phyloP scores from a whole-genome alignment of 2,329 filamentous ascomycete species.

The Talaromyces sp. region DNA sequence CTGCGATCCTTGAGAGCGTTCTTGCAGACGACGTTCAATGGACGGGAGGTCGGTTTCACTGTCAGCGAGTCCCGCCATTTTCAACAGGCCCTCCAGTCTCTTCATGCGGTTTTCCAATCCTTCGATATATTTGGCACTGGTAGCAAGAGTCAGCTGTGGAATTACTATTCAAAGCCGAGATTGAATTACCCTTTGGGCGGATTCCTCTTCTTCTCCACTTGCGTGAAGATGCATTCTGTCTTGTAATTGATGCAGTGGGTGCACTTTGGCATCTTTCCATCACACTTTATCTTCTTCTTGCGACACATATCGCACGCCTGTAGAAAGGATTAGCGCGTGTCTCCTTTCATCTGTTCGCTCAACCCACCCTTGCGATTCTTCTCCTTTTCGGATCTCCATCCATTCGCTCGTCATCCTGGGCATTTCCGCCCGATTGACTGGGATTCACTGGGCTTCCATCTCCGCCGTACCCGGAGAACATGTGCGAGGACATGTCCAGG shows the following conservation, averaged over 20 bases:
- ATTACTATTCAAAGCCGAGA: background rate
- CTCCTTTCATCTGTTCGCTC: slow-evolving; percentile 24
- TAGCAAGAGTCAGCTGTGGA: background rate
- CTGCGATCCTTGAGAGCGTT: slow-evolving; percentile 30
- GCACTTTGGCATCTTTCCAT: slow-evolving; percentile 90
- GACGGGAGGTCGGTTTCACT: slow-evolving; percentile 76
- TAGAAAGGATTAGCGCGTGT: background rate
- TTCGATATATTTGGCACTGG: slow-evolving; percentile 93
- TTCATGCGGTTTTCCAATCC: slow-evolving; percentile 88
- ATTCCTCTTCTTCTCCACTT: slow-evolving; percentile 97
- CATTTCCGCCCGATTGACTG: slow-evolving; percentile 36
- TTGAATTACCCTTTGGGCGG: slow-evolving; percentile 84
- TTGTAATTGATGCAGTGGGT: slow-evolving; percentile 97
- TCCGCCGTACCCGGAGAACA: slow-evolving; percentile 59
- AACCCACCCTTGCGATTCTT: slow-evolving; percentile 80
- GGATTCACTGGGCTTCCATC: slow-evolving; percentile 50
- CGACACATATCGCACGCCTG: slow-evolving; percentile 94
- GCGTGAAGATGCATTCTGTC: slow-evolving; percentile 94
- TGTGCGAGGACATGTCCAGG: slow-evolving; percentile 51
- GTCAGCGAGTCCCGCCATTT: slow-evolving; percentile 76
- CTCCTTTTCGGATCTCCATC: slow-evolving; percentile 76
- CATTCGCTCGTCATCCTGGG: slow-evolving; percentile 47
- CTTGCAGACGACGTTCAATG: slow-evolving; percentile 68
- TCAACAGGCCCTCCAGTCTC: slow-evolving; percentile 90
- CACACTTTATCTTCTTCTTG: slow-evolving; percentile 92